Percentiles rank a stretch among this genome's conserved stretches.
These are phyloP conservation scores for Torulaspora quercuum DNA, from an alignment of 805 yeast species.

Conservation along the genomic window DNA sequence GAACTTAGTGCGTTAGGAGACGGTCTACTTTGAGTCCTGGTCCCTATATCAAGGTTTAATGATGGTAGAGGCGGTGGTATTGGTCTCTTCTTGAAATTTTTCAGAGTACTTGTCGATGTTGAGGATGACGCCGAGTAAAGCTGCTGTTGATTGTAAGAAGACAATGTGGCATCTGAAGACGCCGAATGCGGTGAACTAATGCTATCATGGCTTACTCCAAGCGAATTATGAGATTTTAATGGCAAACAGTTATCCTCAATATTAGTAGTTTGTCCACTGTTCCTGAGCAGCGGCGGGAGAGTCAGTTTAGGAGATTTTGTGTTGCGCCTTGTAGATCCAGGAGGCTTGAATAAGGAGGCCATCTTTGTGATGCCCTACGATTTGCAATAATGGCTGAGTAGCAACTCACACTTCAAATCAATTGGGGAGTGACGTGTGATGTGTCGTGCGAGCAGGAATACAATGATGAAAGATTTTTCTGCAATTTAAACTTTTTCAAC, in stretches of 20 bases:
- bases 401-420: no score
- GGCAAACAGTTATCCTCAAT: background rate
- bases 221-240: background rate
- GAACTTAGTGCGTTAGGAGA: slow-evolving; percentile 4
- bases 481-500: no score
- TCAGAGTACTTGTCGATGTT: slow-evolving; percentile 29
- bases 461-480: no score
- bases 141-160: slow-evolving; percentile 16
- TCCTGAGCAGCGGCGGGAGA: slow-evolving; percentile 39
- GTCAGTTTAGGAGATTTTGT: slow-evolving; percentile 44
- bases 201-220: slow-evolving; percentile 2
- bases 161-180: slow-evolving; percentile 19
- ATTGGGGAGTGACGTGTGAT: no score
- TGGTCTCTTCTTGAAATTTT: slow-evolving; percentile 31
- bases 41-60: slow-evolving; percentile 7
- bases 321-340: slow-evolving; percentile 40
- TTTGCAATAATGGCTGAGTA: background rate
- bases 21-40: slow-evolving; percentile 2
- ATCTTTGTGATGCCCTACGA: no score
- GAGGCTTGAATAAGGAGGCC: slow-evolving; percentile 41
- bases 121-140: slow-evolving; percentile 29
- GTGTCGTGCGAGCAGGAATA: no score
- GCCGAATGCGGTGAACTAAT: slow-evolving; percentile 17
- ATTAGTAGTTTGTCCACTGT: slow-evolving; percentile 16
- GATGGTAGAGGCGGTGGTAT: slow-evolving; percentile 32